A percentile compares a stretch with the other conserved stretches of the same genome.
These are phyloP conservation scores for Fomitopsis pulvina DNA, from an alignment of 768 basidiomycete genomes.

Conservation along the genomic window DNA sequence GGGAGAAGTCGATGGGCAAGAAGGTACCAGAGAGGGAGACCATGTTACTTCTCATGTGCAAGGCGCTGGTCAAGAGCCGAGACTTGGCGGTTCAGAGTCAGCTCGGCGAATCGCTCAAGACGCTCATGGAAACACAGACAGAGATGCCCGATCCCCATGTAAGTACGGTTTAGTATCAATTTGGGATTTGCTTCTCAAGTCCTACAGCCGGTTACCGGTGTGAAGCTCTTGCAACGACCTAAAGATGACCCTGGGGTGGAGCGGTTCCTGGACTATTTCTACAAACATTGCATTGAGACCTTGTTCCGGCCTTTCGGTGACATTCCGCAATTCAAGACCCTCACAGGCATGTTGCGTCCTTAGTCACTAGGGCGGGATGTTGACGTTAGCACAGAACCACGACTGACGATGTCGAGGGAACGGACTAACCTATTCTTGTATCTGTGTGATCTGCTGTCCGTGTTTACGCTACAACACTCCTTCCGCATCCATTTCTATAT, in stretches of 20 bases:
- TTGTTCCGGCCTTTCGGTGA: slow-evolving; percentile 75
- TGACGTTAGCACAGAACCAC: slow-evolving; percentile 33
- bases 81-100: slow-evolving; percentile 88
- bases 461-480: slow-evolving; percentile 81
- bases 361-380: slow-evolving; percentile 12
- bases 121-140: slow-evolving; percentile 61
- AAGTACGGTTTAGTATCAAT: slow-evolving; percentile 3
- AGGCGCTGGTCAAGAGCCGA: slow-evolving; percentile 68
- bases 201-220: slow-evolving; percentile 23
- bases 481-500: slow-evolving; percentile 91
- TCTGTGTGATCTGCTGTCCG: slow-evolving; percentile 86
- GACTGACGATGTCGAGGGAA: slow-evolving; percentile 58
- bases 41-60: slow-evolving; percentile 67
- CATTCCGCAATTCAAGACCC: slow-evolving; percentile 60
- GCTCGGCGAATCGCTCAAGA: slow-evolving; percentile 80
- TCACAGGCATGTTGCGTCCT: slow-evolving; percentile 32
- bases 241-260: slow-evolving; percentile 87
- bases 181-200: not conserved
- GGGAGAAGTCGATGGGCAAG: slow-evolving; percentile 52
- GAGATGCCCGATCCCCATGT: slow-evolving; percentile 15
- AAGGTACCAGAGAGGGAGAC: slow-evolving; percentile 67
- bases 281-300: slow-evolving; percentile 73
- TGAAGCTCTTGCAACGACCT: slow-evolving; percentile 44
- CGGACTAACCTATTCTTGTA: slow-evolving; percentile 81
- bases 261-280: slow-evolving; percentile 89